Base-by-base conservation (phyloP, 148 eudicot genomes). In the Chenopodium berlandieri region DNA sequence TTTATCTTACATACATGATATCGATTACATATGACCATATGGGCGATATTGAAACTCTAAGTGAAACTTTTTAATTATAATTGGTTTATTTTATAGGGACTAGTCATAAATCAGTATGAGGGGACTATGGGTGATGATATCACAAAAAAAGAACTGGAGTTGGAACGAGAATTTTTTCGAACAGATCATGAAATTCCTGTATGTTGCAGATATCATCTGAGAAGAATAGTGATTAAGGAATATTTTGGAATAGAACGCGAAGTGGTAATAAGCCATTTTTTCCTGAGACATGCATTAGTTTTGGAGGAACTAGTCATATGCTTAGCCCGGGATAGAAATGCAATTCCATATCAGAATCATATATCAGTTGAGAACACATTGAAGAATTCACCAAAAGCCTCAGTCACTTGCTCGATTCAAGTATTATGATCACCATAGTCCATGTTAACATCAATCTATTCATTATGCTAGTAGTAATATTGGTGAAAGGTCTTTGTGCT, bases 221-320 rank as follows among this genome's bases (percentile, higher is more conserved):
- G 47, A 40, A 46, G n/a, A 73, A 73, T 74, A 74, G 75, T 74
- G 62, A 74, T 74, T 22, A 22, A 74, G 2, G 2, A 4, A 19
- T 46, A 9, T 4, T 9, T 9, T 74, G 77, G 76, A 30, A 4
- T 40, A 40, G 56, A 40, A 46, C 58, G 76, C 9, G 77, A 74
- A n/a, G 32, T 74, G 19, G 62, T 9, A 13, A 16, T 74, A 34
- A 44, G 54, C 78, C 22, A 25, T 4, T 75, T 50, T 52, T 12
- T 75, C 44, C 40, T 54, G 31, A 75, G 78, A 19, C 27, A 75
- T 50, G 62, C 65, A 14, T 75, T 54, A 54, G 44, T 75, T 75
- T 54, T 75, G 78, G 78, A 75, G 23, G 40, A 54, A 30, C 31
- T 75, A 65, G 23, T 54, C 20, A 2, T 75, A 52, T 27, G 1